These are phyloP conservation scores for Saturnispora halmiae DNA, from an alignment of 805 yeast genomes.

Conservation along the genomic window DNA sequence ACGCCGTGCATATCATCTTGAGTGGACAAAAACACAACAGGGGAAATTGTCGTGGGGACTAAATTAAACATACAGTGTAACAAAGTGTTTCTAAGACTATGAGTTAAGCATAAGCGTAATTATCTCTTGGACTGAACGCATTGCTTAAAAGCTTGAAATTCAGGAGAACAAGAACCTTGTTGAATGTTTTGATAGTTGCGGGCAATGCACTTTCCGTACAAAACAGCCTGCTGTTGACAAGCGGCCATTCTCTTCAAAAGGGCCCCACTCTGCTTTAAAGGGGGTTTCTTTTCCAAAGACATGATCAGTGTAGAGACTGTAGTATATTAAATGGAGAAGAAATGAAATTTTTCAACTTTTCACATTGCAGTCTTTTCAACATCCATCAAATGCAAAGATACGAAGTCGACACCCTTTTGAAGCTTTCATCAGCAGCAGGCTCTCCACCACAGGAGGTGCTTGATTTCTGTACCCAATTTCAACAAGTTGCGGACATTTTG, in stretches of 20 bases:
- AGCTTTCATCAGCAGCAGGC: slow-evolving; percentile 1
- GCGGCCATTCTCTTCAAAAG: slow-evolving; percentile 6
- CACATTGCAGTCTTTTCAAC: no score
- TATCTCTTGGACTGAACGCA: slow-evolving; percentile 35
- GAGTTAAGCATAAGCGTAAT: no score
- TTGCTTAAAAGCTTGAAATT: slow-evolving; percentile 39
- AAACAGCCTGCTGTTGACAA: slow-evolving; percentile 25
- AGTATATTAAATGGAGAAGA: background rate
- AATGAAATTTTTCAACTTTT: background rate
- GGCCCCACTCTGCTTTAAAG: background rate
- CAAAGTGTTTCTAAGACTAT: no score
- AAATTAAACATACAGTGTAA: no score
- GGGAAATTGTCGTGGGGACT: no score
- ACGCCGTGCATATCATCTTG: no score
- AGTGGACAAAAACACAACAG: no score
- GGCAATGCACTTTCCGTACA: slow-evolving; percentile 50
- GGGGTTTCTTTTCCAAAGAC: no score
- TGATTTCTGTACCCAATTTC: slow-evolving; percentile 5
- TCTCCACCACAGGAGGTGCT: slow-evolving; percentile 6
- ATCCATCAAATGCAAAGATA: slow-evolving; percentile 2
- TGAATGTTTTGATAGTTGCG: slow-evolving; percentile 40
- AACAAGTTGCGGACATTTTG: slow-evolving; percentile 7
- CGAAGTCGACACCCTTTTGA: slow-evolving; percentile 5
- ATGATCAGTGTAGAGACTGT: no score
- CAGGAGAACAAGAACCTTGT: slow-evolving; percentile 44